Evolutionary conservation across 2,329 filamentous ascomycete genomes (phyloP).

Genomic region (Zasmidium citrigriseum): DNA sequence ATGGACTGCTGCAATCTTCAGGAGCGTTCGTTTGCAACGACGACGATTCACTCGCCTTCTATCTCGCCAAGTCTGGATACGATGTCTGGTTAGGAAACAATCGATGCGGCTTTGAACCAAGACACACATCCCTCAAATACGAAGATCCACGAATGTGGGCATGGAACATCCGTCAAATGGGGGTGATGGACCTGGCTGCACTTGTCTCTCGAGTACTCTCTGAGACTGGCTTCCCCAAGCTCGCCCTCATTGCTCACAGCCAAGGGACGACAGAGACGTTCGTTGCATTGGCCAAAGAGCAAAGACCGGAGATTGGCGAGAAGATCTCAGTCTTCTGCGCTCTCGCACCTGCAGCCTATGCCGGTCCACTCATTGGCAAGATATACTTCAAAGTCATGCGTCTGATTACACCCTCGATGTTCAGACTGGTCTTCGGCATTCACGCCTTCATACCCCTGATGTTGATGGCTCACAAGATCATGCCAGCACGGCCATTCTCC

Average conservation of each 20-base stretch:
- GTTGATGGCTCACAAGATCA: constrained; percentile 74
- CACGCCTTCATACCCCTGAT: constrained; percentile 93
- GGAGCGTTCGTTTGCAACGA: constrained; percentile 90
- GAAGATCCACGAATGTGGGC: constrained; percentile 90
- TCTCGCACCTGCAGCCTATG: constrained; percentile 86
- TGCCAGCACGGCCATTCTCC: constrained; percentile 72
- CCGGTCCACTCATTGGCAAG: constrained; percentile 80
- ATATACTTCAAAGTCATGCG: constrained; percentile 93
- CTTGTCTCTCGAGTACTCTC: constrained; percentile 75
- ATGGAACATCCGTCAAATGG: constrained; percentile 96
- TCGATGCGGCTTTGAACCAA: constrained; percentile 79
- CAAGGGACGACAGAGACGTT: constrained; percentile 90
- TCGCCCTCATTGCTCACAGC: constrained; percentile 82
- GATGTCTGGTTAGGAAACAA: constrained; percentile 97
- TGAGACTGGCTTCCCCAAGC: constrained; percentile 79
- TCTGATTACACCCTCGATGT: constrained; percentile 72
- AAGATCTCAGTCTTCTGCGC: constrained; percentile 89
- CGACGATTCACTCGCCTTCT: constrained; percentile 86
- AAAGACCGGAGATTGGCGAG: constrained; percentile 79
- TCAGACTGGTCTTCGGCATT: constrained; percentile 83
- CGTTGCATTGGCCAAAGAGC: constrained; percentile 84
- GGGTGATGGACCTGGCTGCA: constrained; percentile 81
- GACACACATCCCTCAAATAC: constrained; percentile 70
- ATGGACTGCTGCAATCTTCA: constrained; percentile 82
- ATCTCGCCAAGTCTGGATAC: constrained; percentile 85